Evolutionary conservation across 176 grass and related monocot genomes (phyloP).

Genomic region (Neostapfia colusana): DNA sequence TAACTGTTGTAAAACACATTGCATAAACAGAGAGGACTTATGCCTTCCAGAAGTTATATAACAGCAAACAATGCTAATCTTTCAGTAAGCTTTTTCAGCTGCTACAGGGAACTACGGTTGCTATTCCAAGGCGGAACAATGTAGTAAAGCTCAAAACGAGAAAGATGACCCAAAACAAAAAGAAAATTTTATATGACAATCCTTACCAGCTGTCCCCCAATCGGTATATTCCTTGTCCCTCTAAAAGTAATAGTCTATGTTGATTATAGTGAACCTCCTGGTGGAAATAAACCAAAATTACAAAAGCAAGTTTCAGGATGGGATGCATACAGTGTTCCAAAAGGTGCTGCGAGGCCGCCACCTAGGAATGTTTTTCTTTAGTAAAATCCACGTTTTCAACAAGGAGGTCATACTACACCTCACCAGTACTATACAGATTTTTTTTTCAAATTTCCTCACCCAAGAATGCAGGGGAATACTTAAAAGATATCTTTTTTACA

Average conservation of each 20-base stretch:
- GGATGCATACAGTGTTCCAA: too few species aligned
- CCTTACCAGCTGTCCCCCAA: conserved; percentile 83
- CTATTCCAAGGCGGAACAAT: too few species aligned
- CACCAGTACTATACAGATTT: background rate
- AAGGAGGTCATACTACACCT: background rate
- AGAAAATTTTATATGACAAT: conserved; percentile 16
- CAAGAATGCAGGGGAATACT: background rate
- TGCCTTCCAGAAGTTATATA: conserved; percentile 27
- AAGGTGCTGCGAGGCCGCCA: too few species aligned
- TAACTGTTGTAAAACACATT: conserved; percentile 5
- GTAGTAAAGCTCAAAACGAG: background rate
- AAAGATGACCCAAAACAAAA: conserved; percentile 22
- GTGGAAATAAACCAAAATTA: conserved; percentile 36
- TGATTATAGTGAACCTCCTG: conserved; percentile 99
- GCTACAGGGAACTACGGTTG: too few species aligned
- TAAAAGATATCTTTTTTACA: conserved; percentile 25
- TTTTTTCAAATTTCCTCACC: conserved; percentile 24
- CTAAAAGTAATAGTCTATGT: conserved; percentile 84
- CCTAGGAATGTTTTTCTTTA: background rate
- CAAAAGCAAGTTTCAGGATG: conserved; percentile 29
- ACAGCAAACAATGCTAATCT: background rate
- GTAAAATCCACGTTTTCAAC: background rate
- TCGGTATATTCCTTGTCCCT: conserved; percentile 92
- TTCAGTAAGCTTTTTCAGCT: too few species aligned
- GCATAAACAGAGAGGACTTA: background rate